Base-by-base conservation (phyloP, 768 basidiomycete species). In the Boletellus emodensis region DNA sequence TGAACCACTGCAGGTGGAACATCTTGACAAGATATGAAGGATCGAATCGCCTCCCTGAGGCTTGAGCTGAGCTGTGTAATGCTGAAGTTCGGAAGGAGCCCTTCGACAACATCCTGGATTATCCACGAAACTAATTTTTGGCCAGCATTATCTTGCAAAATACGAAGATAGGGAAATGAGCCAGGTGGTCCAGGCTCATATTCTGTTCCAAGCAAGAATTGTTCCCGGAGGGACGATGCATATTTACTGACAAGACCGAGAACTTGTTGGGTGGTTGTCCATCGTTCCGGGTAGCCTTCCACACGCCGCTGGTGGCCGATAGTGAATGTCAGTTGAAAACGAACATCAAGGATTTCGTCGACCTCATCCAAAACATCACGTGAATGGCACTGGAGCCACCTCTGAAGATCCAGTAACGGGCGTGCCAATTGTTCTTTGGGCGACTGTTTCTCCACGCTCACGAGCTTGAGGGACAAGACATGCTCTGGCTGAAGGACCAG, bases 251-350 rank as follows among this genome's bases (percentile, higher is more conserved):
- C 49, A 2, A 61, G 56, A 13, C 22, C 7, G n/a, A 70, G 42
- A 2, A 68, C 46, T 14, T 72, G 18, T 4, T 12, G 9, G 20
- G 10, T 20, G 17, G 17, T 39, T 22, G 38, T 20, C 18, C 9
- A 20, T 39, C 38, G 71, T 22, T 39, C 38, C 9, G 18, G 18
- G 39, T 63, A 66, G 40, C 68, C 67, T 39, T 79, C 71, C 13
- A 77, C 40, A 1, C 68, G 58, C 13, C 36, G 51, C 42, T 72
- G 73, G 5, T 59, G 26, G 33, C 75, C 76, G 24, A 71, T 58
- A 0, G 78, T 75, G 44, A 79, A 80, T 5, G 80, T 61, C 6
- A 80, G 57, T 48, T 79, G 78, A 55, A 77, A 78, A 0, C 70
- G 66, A 37, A 73, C 71, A 46, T 72, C 69, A 2, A 71, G 55